Percentiles rank a stretch among this genome's conserved stretches.
phyloP scores from a whole-genome alignment of 2,329 filamentous ascomycete species.

The Botryotinia convoluta region DNA sequence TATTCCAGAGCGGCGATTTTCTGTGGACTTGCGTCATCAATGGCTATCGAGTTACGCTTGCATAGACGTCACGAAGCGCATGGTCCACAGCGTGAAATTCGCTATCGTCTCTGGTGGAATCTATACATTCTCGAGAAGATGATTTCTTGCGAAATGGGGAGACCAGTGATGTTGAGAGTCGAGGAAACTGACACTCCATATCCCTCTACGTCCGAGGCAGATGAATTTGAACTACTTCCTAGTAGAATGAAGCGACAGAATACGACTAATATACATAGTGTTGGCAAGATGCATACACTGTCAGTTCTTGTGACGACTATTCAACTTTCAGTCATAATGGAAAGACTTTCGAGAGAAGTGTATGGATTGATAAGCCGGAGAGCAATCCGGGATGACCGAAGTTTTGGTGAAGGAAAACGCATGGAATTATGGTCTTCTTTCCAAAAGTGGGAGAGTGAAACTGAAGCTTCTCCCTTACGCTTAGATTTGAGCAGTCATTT shows the following conservation, averaged over 20 bases:
- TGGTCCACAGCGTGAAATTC: conserved; percentile 32
- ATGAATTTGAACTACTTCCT: conserved; percentile 37
- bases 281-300: conserved; percentile 34
- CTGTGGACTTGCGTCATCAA: conserved; percentile 33
- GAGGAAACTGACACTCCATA: conserved; percentile 36
- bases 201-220: conserved; percentile 34
- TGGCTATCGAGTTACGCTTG: conserved; percentile 36
- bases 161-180: conserved; percentile 31
- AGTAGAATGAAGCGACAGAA: conserved; percentile 17
- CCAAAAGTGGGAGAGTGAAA: conserved; percentile 31
- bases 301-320: conserved; percentile 35
- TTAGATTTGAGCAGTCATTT: conserved; percentile 33
- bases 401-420: conserved; percentile 30
- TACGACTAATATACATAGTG: conserved; percentile 17
- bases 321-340: conserved; percentile 29
- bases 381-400: conserved; percentile 32
- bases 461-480: conserved; percentile 32
- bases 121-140: conserved; percentile 38
- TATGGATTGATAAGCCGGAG: conserved; percentile 34
- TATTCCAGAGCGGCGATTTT: conserved; percentile 35
- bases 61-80: conserved; percentile 29
- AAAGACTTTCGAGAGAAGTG: conserved; percentile 31
- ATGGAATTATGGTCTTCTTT: conserved; percentile 30
- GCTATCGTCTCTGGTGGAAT: conserved; percentile 38
- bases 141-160: conserved; percentile 35